Evolutionary conservation across 805 yeast genomes (phyloP), one percentile per base, ranked within the genome.

Genomic region (Metschnikowia proteae): DNA sequence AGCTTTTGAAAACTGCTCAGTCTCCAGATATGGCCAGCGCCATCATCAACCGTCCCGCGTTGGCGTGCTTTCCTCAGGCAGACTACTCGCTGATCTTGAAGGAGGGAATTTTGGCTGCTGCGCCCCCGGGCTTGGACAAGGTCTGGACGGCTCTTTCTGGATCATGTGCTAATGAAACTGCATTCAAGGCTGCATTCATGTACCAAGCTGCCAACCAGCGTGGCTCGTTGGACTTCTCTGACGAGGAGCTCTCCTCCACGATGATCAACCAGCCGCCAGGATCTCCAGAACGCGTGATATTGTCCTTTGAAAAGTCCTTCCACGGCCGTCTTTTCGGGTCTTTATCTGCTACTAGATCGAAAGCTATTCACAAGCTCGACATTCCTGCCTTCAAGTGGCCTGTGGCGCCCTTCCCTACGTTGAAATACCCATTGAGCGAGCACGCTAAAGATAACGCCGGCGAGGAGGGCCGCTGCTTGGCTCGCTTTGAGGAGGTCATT

Each of bases 111-210:
- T 68, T 83, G 54, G 76, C 81, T 26, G 84, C 81, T 45, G 87
- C 88, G 33, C 88, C 88, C 47, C 74, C 77, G 47, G 86, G 86
- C 9, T 75, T 78, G 63, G 64, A 67, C 47, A 71, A 75, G 53
- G 80, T 83, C 22, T 81, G 86, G 83, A 80, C 86, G 13, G 84
- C 84, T 6, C 72, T 81, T 43, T 74, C 83, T 13, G 88, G 88
- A 42, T 81, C 88, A 2, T 82, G 79, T 63, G 88, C 88, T 46
- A 83, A 83, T 56, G 88, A 83, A 62, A 74, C 82, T 51, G 88
- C 88, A 1, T 82, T 74, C 66, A 83, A 83, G 58, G 88, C 88
- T 11, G 87, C 86, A 1, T 81, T 81, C 61, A 81, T 83, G 79
- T 80, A 78, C 63, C 80, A 76, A 62, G 82, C 78, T 56, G 75